Percentiles rank a stretch among this genome's conserved stretches.
Evolutionary conservation across 495 filamentous ascomycete genomes (phyloP).

Genomic region (Lichina pygmaea): DNA sequence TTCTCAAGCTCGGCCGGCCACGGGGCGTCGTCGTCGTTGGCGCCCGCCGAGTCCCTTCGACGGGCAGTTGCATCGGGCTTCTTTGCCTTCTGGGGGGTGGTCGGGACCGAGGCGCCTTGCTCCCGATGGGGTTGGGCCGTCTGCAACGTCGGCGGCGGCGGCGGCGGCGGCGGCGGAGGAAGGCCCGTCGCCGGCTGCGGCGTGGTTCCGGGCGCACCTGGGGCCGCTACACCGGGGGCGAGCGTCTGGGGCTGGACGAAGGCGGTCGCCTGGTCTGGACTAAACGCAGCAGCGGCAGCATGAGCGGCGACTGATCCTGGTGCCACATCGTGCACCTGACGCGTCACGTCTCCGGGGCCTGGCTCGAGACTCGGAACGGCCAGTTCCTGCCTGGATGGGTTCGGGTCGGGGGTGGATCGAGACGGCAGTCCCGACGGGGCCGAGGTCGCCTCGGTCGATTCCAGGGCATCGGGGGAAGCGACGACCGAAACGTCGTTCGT

Average conservation of each 20-base stretch:
- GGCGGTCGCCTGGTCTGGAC: constrained; percentile 12
- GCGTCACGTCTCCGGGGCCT: constrained; percentile 6
- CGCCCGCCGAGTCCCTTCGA: not conserved
- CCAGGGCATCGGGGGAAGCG: not conserved
- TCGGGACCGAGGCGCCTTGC: constrained; percentile 6
- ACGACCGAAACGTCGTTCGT: constrained; percentile 3
- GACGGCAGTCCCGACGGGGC: constrained; percentile 17
- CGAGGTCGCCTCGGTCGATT: constrained; percentile 3
- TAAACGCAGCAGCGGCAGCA: constrained; percentile 13
- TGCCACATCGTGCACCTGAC: constrained; percentile 22
- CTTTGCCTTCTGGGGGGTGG: constrained; percentile 6
- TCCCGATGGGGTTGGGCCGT: constrained; percentile 25
- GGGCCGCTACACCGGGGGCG: constrained; percentile 7
- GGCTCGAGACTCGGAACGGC: constrained; percentile 14
- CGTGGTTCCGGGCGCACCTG: constrained; percentile 23
- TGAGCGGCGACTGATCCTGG: constrained; percentile 4
- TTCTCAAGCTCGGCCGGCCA: constrained; percentile 39
- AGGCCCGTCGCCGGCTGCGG: constrained; percentile 24
- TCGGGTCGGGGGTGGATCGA: constrained; percentile 23
- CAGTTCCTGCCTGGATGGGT: constrained; percentile 25
- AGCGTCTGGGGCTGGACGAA: constrained; percentile 6
- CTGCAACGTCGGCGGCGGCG: constrained; percentile 12
- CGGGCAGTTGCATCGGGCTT: constrained; percentile 6
- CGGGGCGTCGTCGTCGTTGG: constrained; percentile 18
- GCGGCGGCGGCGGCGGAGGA: constrained; percentile 28